phyloP scores from a whole-genome alignment of 805 yeast species.

The Wickerhamiella spandovensis region DNA sequence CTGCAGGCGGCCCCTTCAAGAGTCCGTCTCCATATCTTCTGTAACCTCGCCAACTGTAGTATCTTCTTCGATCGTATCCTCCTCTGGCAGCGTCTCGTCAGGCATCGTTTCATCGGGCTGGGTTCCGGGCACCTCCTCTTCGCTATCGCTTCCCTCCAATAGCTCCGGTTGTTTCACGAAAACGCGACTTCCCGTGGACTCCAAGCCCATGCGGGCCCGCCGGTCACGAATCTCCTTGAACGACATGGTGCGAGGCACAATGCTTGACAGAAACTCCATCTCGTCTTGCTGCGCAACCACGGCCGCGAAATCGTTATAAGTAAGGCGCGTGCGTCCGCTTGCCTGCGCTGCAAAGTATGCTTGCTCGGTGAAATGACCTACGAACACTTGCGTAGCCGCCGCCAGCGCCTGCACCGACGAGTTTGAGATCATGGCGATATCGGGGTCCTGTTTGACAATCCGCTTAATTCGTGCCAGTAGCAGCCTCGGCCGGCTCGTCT shows the following conservation, averaged over 20 bases:
- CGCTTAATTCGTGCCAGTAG: constrained; percentile 61
- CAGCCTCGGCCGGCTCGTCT: constrained; percentile 18
- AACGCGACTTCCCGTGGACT: neutral
- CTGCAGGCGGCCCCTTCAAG: no score
- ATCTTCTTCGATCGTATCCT: neutral
- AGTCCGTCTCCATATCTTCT: neutral
- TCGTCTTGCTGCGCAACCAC: constrained; percentile 49
- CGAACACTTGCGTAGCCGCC: constrained; percentile 64
- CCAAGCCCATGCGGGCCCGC: constrained; percentile 4
- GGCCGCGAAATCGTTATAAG: constrained; percentile 53
- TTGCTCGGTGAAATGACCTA: constrained; percentile 57
- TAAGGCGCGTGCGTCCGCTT: constrained; percentile 54
- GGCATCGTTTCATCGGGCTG: no score
- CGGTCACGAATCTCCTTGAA: constrained; percentile 7
- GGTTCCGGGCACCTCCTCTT: neutral
- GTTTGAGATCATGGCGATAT: constrained; percentile 50
- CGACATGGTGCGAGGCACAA: constrained; percentile 39
- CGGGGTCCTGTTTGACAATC: constrained; percentile 65
- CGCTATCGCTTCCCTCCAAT: neutral
- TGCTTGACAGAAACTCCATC: constrained; percentile 46
- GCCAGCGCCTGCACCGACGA: constrained; percentile 64
- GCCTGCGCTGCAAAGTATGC: constrained; percentile 52
- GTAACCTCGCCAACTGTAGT: neutral
- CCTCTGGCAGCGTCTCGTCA: no score
- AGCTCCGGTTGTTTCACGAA: neutral